These are phyloP conservation scores for Mariannaea sp. DNA, from an alignment of 2,329 filamentous ascomycete genomes.

Conservation along the genomic window DNA sequence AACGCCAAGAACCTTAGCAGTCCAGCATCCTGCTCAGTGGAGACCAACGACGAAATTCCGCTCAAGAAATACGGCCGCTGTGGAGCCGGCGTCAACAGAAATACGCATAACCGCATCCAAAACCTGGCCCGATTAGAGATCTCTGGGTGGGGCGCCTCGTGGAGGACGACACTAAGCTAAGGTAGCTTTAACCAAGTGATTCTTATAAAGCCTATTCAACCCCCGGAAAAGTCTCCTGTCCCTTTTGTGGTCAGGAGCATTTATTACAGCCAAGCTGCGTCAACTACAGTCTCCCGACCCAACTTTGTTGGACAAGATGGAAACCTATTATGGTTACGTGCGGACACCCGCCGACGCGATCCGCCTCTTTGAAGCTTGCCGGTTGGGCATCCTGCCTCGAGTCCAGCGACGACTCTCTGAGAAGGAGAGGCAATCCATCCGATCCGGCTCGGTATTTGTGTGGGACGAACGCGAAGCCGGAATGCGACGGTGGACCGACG, in stretches of 20 bases:
- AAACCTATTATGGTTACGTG: conserved; percentile 95
- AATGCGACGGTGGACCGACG: conserved; percentile 98
- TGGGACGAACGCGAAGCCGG: conserved; percentile 99
- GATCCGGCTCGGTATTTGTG: conserved; percentile 97
- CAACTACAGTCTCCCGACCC: conserved; percentile 24
- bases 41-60: conserved; percentile 36
- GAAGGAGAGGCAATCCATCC: conserved; percentile 95
- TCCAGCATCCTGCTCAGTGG: conserved; percentile 27
- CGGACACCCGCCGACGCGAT: conserved; percentile 96
- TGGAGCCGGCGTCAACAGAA: conserved; percentile 32
- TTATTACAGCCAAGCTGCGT: conserved; percentile 28
- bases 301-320: conserved; percentile 64
- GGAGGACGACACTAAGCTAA: conserved; percentile 34
- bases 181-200: conserved; percentile 30
- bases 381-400: conserved; percentile 83
- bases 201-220: conserved; percentile 22
- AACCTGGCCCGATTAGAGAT: conserved; percentile 37
- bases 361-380: conserved; percentile 96
- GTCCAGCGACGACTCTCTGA: conserved; percentile 93
- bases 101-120: conserved; percentile 30
- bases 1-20: conserved; percentile 34
- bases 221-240: conserved; percentile 23
- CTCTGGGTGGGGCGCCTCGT: conserved; percentile 37
- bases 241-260: conserved; percentile 19
- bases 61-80: conserved; percentile 31